Evolutionary conservation across 2,329 filamentous ascomycete genomes (phyloP).

Genomic region (Colletotrichum tropicale): DNA sequence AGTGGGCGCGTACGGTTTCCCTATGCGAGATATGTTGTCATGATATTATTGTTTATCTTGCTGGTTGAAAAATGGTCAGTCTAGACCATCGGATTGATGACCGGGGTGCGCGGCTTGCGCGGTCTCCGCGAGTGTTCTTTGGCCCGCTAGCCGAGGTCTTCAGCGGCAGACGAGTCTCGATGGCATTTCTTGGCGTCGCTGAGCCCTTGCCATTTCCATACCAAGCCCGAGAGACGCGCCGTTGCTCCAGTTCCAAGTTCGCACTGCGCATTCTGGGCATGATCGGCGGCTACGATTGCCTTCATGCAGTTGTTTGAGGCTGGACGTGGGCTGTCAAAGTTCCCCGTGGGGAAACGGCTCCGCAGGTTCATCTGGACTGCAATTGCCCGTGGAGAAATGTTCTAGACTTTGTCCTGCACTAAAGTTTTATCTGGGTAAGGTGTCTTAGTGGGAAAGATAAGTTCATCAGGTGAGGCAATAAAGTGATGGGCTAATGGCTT

Average conservation of each 20-base stretch:
- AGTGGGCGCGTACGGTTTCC: neutral
- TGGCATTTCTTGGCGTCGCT: neutral
- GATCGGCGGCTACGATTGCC: neutral
- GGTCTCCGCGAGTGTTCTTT: neutral
- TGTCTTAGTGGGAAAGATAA: neutral
- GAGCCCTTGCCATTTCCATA: neutral
- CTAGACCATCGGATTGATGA: no score
- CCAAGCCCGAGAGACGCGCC: neutral
- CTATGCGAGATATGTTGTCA: neutral
- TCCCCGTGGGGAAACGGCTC: neutral
- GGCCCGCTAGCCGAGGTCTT: neutral
- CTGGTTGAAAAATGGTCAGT: no score
- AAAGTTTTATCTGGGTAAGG: neutral
- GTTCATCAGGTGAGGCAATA: neutral
- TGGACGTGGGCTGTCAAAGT: neutral
- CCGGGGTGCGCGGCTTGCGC: neutral
- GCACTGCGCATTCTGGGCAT: neutral
- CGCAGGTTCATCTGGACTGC: neutral
- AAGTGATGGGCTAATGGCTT: rapidly evolving
- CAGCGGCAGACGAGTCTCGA: neutral
- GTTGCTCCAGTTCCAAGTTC: neutral
- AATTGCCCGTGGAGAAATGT: neutral
- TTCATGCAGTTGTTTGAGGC: neutral
- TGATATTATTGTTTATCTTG: no score
- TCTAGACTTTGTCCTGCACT: neutral